These are phyloP conservation scores for Acacia crassicarpa DNA, from an alignment of 306 rosid genomes.

Conservation along the genomic window DNA sequence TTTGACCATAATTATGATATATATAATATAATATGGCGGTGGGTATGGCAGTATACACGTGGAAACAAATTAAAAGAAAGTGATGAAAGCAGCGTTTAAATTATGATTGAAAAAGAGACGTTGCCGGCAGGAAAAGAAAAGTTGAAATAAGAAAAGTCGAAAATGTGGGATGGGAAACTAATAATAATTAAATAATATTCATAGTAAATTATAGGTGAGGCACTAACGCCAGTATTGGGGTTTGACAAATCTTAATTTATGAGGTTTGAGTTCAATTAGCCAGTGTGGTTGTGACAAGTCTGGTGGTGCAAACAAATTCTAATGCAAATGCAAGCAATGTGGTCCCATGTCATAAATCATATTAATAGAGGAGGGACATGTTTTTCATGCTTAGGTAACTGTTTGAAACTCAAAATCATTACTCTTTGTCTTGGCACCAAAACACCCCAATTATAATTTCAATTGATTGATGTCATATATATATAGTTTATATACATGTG, in stretches of 20 bases:
- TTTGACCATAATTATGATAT: background rate
- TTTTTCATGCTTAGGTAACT: background rate
- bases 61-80: background rate
- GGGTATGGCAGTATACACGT: background rate
- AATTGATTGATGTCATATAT: background rate
- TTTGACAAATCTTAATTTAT: background rate
- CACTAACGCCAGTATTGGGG: slow-evolving; percentile 1
- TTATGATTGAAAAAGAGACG: background rate
- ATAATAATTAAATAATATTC: background rate
- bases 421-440: background rate
- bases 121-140: slow-evolving; percentile 33
- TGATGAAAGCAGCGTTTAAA: background rate
- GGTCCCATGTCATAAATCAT: background rate
- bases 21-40: background rate
- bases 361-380: background rate
- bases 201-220: background rate
- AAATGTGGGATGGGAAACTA: background rate
- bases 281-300: background rate
- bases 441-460: background rate
- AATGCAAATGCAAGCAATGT: slow-evolving; percentile 22
- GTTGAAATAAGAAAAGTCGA: slow-evolving; percentile 32
- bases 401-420: background rate
- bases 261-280: background rate
- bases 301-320: background rate
- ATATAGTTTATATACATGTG: no score